Conservation (phyloP, 352 stramenopile species). For the Globisporangium takayamanum region DNA sequence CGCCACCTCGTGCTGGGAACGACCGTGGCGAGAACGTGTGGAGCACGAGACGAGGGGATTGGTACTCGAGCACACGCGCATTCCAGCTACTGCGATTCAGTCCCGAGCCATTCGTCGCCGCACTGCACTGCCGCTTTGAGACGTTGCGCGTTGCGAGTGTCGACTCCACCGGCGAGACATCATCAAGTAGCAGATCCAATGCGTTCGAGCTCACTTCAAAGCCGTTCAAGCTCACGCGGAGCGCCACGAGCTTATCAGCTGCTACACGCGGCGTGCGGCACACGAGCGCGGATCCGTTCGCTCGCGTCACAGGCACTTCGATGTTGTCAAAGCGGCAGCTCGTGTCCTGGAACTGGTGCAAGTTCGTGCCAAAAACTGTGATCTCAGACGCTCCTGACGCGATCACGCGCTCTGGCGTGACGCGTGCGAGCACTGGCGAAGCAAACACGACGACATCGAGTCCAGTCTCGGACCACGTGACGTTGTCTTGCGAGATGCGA, state of each 20-base stretch:
- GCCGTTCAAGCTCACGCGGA: slow-evolving; percentile 35
- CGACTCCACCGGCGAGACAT: neutral
- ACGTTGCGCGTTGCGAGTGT: neutral
- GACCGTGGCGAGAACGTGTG: slow-evolving; percentile 14
- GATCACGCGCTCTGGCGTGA: slow-evolving; percentile 14
- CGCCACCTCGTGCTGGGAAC: slow-evolving; percentile 14
- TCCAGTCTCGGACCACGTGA: slow-evolving; percentile 25
- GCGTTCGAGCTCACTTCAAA: slow-evolving; percentile 26
- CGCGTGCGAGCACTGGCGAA: slow-evolving; percentile 25
- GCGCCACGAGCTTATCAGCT: neutral
- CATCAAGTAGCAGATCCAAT: slow-evolving; percentile 19
- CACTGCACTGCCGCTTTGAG: neutral
- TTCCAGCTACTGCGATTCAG: neutral
- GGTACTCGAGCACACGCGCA: neutral
- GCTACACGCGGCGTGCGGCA: slow-evolving; percentile 23
- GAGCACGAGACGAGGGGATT: slow-evolving; percentile 1
- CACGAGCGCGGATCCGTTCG: slow-evolving; percentile 24
- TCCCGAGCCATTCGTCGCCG: neutral
- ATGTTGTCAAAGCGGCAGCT: slow-evolving; percentile 31
- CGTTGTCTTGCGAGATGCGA: slow-evolving; percentile 27
- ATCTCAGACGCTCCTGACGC: slow-evolving; percentile 13
- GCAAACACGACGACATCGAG: slow-evolving; percentile 26
- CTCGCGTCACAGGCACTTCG: slow-evolving; percentile 14
- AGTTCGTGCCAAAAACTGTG: slow-evolving; percentile 34
- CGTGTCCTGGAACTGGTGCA: slow-evolving; percentile 20